Conservation (phyloP, 2,329 filamentous ascomycete species). For the Immersiporthe knoxdaviesiana region DNA sequence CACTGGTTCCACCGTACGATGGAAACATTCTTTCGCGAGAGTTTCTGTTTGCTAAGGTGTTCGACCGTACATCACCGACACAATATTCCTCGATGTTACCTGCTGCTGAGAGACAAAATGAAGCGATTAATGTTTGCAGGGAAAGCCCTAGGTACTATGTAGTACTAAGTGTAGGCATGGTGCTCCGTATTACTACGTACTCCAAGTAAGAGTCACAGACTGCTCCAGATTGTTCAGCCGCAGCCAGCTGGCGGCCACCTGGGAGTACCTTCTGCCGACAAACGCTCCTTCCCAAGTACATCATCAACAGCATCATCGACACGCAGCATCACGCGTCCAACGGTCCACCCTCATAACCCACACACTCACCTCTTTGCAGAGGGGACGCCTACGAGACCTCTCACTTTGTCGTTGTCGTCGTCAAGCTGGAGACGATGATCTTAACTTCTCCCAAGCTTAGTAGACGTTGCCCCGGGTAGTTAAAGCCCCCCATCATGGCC, state of each 20-base stretch:
- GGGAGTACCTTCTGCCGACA: not conserved
- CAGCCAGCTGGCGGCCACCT: slow-evolving; percentile 1
- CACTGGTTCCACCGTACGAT: slow-evolving; percentile 2
- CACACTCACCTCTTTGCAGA: not conserved
- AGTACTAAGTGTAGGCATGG: too few species aligned
- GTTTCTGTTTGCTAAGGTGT: not conserved
- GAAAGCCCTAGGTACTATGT: not conserved
- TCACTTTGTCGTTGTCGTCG: not conserved
- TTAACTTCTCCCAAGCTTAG: not conserved
- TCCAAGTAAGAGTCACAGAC: too few species aligned
- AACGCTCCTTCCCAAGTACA: not conserved
- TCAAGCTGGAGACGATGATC: slow-evolving; percentile 22
- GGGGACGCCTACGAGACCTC: not conserved
- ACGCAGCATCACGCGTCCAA: too few species aligned
- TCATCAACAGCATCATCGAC: not conserved
- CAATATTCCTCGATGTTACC: not conserved
- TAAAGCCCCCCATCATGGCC: slow-evolving; percentile 26
- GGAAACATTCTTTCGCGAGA: too few species aligned
- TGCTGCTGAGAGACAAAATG: not conserved
- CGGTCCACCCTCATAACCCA: not conserved
- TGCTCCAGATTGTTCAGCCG: too few species aligned
- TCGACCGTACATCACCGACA: not conserved
- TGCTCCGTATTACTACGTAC: too few species aligned
- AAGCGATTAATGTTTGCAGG: not conserved
- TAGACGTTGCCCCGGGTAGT: slow-evolving; percentile 13